These are phyloP conservation scores for Neonectria punicea DNA, from an alignment of 2,329 filamentous ascomycete species.

Conservation along the genomic window DNA sequence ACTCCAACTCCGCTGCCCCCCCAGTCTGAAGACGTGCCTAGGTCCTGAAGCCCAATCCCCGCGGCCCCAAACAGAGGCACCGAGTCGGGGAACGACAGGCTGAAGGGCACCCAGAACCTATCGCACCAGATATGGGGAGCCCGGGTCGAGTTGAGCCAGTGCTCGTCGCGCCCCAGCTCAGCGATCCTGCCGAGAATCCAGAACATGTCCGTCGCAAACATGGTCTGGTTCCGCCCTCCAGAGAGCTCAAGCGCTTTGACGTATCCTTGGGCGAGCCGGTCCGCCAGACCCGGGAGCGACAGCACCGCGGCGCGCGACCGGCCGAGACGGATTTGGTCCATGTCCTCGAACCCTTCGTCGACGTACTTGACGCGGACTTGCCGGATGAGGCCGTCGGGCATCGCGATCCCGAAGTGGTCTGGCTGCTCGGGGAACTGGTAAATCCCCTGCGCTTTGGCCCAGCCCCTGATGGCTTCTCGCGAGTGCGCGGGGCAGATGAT, in stretches of 20 bases:
- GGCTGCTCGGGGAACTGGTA: constrained; percentile 33
- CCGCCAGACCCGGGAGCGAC: constrained; percentile 48
- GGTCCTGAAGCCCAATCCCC: constrained; percentile 36
- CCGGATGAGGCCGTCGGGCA: constrained; percentile 43
- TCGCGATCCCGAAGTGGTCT: constrained; percentile 52
- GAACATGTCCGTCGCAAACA: constrained; percentile 45
- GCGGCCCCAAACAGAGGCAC: constrained; percentile 44
- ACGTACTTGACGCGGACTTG: constrained; percentile 52
- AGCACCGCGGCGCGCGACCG: constrained; percentile 42
- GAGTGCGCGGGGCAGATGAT: constrained; percentile 54
- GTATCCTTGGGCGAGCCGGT: constrained; percentile 50
- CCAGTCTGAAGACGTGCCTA: not conserved
- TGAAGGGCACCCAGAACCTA: constrained; percentile 48
- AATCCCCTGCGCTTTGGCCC: constrained; percentile 53
- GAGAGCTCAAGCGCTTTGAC: constrained; percentile 36
- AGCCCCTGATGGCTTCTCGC: constrained; percentile 51
- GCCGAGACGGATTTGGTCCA: constrained; percentile 38
- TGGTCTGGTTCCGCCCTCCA: constrained; percentile 26
- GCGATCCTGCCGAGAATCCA: constrained; percentile 50
- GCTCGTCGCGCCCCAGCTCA: constrained; percentile 27
- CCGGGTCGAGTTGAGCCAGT: constrained; percentile 32
- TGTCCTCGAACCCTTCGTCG: constrained; percentile 44
- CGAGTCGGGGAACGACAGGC: constrained; percentile 42
- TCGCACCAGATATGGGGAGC: constrained; percentile 38
- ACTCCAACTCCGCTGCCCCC: not conserved